phyloP scores from a whole-genome alignment of 257 asterid species.

The Capsicum pubescens region DNA sequence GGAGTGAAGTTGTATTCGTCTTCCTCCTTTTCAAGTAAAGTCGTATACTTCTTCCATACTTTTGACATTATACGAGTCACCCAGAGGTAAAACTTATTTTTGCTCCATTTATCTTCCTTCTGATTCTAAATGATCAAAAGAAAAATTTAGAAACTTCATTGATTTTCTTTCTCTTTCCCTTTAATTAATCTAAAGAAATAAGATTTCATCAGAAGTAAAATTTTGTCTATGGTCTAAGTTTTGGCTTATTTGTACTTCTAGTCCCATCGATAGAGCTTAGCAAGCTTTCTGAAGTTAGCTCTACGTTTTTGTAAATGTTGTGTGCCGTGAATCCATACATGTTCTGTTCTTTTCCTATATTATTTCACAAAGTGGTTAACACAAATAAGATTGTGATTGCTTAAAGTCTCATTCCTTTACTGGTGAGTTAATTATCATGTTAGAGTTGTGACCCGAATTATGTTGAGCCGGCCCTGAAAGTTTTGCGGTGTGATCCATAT shows the following conservation, averaged over 20 bases:
- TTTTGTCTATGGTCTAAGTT: neutral
- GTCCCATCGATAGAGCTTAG: constrained; percentile 14
- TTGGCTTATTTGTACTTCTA: neutral
- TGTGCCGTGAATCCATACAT: neutral
- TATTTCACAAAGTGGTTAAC: neutral
- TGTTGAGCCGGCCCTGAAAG: no score
- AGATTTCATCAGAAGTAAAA: neutral
- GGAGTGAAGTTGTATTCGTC: neutral
- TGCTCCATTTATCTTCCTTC: neutral
- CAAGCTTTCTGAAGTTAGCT: neutral
- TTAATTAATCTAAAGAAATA: neutral
- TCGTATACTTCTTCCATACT: neutral
- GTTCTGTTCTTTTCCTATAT: neutral
- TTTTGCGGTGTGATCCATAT: no score
- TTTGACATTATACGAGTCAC: neutral
- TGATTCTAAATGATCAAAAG: neutral
- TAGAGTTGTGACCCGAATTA: no score
- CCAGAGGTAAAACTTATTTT: neutral
- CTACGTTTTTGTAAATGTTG: neutral
- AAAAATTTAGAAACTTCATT: neutral
- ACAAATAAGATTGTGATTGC: neutral
- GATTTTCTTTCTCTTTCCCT: neutral
- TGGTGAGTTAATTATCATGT: neutral
- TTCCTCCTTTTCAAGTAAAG: neutral
- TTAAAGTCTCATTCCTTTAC: neutral